Percentiles rank a stretch among this genome's conserved stretches.
phyloP scores from a whole-genome alignment of 176 grass and related monocot species.

The Zea luxurians region DNA sequence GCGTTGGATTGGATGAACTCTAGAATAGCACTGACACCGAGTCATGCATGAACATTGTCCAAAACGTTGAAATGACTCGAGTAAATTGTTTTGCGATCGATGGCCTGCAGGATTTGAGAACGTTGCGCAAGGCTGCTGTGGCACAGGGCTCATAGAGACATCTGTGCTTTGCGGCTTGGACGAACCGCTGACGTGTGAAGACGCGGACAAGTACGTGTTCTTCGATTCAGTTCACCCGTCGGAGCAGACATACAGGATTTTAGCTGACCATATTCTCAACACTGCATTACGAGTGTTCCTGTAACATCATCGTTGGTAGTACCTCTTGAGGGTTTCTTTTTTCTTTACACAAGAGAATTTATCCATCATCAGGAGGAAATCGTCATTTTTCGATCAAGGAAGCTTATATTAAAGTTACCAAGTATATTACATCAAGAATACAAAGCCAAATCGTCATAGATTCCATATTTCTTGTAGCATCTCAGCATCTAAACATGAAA shows the following conservation, averaged over 20 bases:
- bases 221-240: slow-evolving; percentile 64
- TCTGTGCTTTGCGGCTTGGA: slow-evolving; percentile 42
- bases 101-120: slow-evolving; percentile 59
- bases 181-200: slow-evolving; percentile 36
- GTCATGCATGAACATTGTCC: no score
- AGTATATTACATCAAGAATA: no score
- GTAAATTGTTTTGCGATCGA: background rate
- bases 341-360: no score
- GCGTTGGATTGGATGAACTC: background rate
- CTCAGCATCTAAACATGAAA: no score
- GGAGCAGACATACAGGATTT: slow-evolving; percentile 43
- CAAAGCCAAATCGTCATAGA: no score
- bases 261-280: slow-evolving; percentile 45
- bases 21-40: no score
- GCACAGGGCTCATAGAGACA: slow-evolving; percentile 55
- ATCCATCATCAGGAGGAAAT: no score
- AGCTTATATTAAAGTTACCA: no score
- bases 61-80: background rate
- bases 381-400: no score
- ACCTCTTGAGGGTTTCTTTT: no score
- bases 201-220: slow-evolving; percentile 53
- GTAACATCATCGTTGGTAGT: background rate
- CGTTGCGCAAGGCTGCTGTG: slow-evolving; percentile 56
- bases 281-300: slow-evolving; percentile 8
- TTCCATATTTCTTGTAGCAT: no score